Conservation (phyloP, 805 yeast genomes). For the Torulaspora quercuum region DNA sequence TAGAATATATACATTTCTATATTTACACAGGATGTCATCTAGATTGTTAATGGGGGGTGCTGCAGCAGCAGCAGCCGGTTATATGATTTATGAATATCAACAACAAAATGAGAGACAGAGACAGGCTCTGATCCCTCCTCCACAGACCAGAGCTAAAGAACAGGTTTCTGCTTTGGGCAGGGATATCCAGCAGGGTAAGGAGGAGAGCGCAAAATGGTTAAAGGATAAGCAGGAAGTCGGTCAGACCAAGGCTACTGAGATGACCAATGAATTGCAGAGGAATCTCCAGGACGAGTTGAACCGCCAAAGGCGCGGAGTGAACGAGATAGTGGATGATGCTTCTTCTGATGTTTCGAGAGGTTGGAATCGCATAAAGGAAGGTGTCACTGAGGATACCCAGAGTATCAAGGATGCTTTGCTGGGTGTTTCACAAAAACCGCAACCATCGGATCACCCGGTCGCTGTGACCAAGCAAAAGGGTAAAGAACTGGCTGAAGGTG, state of each 20-base stretch:
- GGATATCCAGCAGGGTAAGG: constrained; percentile 12
- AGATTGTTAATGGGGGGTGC: constrained; percentile 29
- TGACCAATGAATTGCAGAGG: constrained; percentile 10
- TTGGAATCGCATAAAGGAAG: constrained; percentile 17
- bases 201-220: constrained; percentile 14
- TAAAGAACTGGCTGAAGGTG: constrained; percentile 13
- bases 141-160: constrained; percentile 4
- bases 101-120: constrained; percentile 22
- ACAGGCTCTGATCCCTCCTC: constrained; percentile 15
- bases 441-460: constrained; percentile 1
- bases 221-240: constrained; percentile 13
- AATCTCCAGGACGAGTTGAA: constrained; percentile 8
- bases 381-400: constrained; percentile 14
- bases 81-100: constrained; percentile 26
- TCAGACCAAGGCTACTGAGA: constrained; percentile 11
- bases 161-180: constrained; percentile 5
- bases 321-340: constrained; percentile 9
- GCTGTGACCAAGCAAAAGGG: constrained; percentile 11
- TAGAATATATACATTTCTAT: no score
- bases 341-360: constrained; percentile 12
- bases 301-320: constrained; percentile 8
- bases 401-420: constrained; percentile 19
- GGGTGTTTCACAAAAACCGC: constrained; percentile 8
- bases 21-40: constrained; percentile 19
- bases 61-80: constrained; percentile 30